Base-by-base conservation (phyloP, 805 yeast genomes). In the Yamadazyma olivae region DNA sequence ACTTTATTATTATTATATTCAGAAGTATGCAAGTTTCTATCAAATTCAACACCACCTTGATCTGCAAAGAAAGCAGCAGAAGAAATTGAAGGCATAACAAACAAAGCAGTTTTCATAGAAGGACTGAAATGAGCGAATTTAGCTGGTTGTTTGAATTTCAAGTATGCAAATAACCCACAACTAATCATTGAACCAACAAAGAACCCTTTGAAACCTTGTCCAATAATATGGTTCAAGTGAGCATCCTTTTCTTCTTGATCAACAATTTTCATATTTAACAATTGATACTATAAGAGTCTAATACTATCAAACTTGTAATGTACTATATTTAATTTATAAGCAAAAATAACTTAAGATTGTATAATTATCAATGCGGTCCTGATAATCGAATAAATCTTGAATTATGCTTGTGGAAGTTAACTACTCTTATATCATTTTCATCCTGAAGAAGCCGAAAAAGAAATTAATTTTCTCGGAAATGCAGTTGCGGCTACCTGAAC, bases 1-100 rank as follows among this genome's bases (percentile, higher is more conserved):
- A 63, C 40, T 43, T 51, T 46, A 19, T 42, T 38, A 37, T 61
- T 54, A 31, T 49, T 43, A 32, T 56, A 54, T 8, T 49, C 58
- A 19, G 57, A 46, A 10, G 56, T 50, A 49, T 67, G 59, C 63
- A 64, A 53, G 31, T 52, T 49, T 33, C 59, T 51, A 44, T 67
- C 72, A 39, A 66, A 67, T 38, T 64, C 71, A 41, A 65, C 57
- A 16, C 71, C 64, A 12, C 74, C 74, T 40, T 63, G 66, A 41
- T 67, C 74, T 10, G 71, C 72, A 51, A 51, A 67, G 39, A 67
- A 65, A 0, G 70, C 71, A 9, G 53, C 55, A 27, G 54, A 35
- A 2, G 63, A 51, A 33, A 66, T 51, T 6, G 72, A 64, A 22
- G 74, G 74, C 61, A 66, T 57, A 17, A 57, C 51, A 24, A 65